A percentile compares a stretch with the other conserved stretches of the same genome.
Conservation (phyloP, 139 green algal species). For the Chlamydomonas applanata region DNA sequence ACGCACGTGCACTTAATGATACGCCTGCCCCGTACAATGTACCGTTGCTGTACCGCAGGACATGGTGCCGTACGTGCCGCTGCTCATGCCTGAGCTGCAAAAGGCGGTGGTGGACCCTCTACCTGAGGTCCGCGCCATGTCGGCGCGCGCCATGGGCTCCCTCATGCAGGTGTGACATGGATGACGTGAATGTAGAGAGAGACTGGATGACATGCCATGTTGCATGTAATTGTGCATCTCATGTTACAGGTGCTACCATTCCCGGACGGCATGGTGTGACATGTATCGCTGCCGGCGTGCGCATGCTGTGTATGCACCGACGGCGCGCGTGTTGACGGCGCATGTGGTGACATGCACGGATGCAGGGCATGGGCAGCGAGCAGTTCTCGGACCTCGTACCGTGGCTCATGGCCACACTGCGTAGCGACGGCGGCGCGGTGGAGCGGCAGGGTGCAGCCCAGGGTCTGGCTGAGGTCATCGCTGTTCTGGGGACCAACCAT, state of each 20-base stretch:
- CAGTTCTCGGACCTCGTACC: constrained; percentile 74
- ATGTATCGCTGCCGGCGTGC: too few species aligned
- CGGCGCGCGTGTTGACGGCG: too few species aligned
- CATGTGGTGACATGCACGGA: too few species aligned
- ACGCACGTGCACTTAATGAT: neutral
- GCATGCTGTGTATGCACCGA: constrained; percentile 77
- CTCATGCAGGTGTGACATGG: constrained; percentile 54
- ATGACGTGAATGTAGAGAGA: neutral
- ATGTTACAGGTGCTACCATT: too few species aligned
- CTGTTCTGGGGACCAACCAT: constrained; percentile 72
- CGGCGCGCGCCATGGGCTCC: constrained; percentile 82
- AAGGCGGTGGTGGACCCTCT: constrained; percentile 90
- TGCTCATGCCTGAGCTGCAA: constrained; percentile 92
- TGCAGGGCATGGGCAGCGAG: constrained; percentile 72
- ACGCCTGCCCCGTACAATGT: neutral
- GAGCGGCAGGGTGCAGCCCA: constrained; percentile 69
- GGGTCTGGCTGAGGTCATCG: constrained; percentile 87
- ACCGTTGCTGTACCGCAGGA: constrained; percentile 60
- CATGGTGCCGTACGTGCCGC: constrained; percentile 89
- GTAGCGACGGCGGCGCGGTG: constrained; percentile 65
- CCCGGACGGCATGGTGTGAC: too few species aligned
- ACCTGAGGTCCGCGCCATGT: constrained; percentile 84
- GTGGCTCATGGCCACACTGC: constrained; percentile 84
- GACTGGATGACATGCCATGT: too few species aligned
- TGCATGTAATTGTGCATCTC: too few species aligned